These are phyloP conservation scores for Saccharomycodes ludwigii DNA, from an alignment of 805 yeast species.

Conservation along the genomic window DNA sequence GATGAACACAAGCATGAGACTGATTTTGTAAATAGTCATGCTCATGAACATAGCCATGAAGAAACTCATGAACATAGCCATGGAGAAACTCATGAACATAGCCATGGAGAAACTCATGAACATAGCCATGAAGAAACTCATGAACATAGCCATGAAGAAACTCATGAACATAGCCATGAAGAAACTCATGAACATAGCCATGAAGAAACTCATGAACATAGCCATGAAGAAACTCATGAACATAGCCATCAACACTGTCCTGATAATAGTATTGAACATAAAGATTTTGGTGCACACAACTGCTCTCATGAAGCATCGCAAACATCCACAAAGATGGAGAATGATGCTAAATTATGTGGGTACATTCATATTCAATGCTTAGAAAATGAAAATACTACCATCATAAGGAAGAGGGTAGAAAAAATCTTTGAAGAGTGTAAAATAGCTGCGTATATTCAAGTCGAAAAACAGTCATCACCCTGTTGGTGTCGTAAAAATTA, in stretches of 20 bases:
- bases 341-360: conserved; percentile 42
- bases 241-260: conserved; percentile 24
- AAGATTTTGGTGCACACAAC: conserved; percentile 23
- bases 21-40: no score
- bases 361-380: conserved; percentile 68
- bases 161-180: conserved; percentile 24
- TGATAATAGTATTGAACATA: conserved; percentile 1
- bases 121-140: conserved; percentile 14
- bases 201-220: conserved; percentile 12
- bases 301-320: conserved; percentile 14
- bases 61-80: conserved; percentile 33
- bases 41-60: conserved; percentile 17
- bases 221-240: conserved; percentile 25
- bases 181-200: conserved; percentile 26
- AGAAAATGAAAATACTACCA: conserved; percentile 51
- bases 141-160: no score
- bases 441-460: conserved; percentile 50
- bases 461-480: conserved; percentile 47
- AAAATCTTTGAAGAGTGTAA: conserved; percentile 36
- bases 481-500: conserved; percentile 77
- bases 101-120: conserved; percentile 21
- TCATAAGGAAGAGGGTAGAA: conserved; percentile 48
- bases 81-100: conserved; percentile 17
- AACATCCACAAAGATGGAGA: conserved; percentile 19
- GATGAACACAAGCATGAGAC: conserved; percentile 8